These are phyloP conservation scores for Talaromyces sp. DNA, from an alignment of 2,329 filamentous ascomycete genomes.

Conservation along the genomic window DNA sequence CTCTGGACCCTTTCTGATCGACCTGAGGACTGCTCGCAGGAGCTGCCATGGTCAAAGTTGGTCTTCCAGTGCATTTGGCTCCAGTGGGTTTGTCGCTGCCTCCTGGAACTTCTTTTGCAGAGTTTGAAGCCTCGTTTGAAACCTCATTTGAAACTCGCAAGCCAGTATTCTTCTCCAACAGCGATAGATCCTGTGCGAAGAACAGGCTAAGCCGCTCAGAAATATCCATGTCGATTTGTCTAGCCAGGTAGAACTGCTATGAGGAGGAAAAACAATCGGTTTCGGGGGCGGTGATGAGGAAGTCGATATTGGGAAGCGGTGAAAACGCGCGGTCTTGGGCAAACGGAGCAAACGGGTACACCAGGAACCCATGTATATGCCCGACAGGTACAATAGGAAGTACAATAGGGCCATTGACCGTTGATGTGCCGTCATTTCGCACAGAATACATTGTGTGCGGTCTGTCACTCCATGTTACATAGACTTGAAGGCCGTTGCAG, in stretches of 20 bases:
- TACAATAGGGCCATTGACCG: not conserved
- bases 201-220: conserved; percentile 22
- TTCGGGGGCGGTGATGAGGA: not conserved
- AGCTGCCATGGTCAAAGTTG: not conserved
- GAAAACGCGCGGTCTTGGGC: not conserved
- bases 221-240: conserved; percentile 13
- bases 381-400: not conserved
- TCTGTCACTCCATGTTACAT: not conserved
- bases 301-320: not conserved
- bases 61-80: not conserved
- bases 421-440: not conserved
- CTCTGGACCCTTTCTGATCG: not conserved
- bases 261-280: not conserved
- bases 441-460: not conserved
- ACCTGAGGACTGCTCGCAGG: not conserved
- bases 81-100: too few species aligned
- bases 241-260: not conserved
- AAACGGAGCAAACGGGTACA: not conserved
- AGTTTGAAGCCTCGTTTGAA: not conserved
- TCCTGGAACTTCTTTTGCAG: not conserved
- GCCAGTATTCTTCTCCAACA: conserved; percentile 19
- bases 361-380: not conserved
- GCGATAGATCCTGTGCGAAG: conserved; percentile 20
- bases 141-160: too few species aligned
- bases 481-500: too few species aligned